Evolutionary conservation across 1,139 yeast genomes (phyloP).

Genomic region (Eremothecium sinecaudum): DNA sequence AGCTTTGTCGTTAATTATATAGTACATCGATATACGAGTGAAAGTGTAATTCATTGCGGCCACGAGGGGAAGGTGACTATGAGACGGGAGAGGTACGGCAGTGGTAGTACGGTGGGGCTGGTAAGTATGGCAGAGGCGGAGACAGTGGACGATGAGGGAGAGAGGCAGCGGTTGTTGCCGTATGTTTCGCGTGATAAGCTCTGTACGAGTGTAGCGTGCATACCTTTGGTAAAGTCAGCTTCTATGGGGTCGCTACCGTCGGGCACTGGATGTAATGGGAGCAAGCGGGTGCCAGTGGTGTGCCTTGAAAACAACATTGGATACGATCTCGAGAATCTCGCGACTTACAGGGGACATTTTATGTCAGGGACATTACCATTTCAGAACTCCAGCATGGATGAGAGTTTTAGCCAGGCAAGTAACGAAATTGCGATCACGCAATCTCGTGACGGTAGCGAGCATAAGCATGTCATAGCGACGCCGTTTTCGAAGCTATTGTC

Average conservation of each 20-base stretch:
- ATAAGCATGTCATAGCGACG: slow-evolving; percentile 74
- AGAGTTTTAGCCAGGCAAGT: not conserved
- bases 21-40: slow-evolving; percentile 67
- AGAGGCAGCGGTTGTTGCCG: slow-evolving; percentile 4
- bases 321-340: slow-evolving; percentile 30
- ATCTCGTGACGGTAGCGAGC: slow-evolving; percentile 31
- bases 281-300: slow-evolving; percentile 12
- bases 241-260: slow-evolving; percentile 5
- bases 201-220: slow-evolving; percentile 11
- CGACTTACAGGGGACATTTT: slow-evolving; percentile 25
- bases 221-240: slow-evolving; percentile 12
- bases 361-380: slow-evolving; percentile 1
- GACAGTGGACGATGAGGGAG: not conserved
- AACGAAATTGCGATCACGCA: no score
- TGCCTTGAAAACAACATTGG: slow-evolving; percentile 31
- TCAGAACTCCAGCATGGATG: not conserved
- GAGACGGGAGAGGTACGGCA: slow-evolving; percentile 2
- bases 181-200: slow-evolving; percentile 10
- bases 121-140: not conserved
- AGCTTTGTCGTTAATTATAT: slow-evolving; percentile 54
- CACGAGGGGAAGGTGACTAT: slow-evolving; percentile 40
- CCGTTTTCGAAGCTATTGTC: slow-evolving; percentile 68
- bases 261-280: slow-evolving; percentile 7
- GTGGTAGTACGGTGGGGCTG: not conserved
- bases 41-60: slow-evolving; percentile 78